Conservation (phyloP, 345 rosid species). For the Sapria himalayana region DNA sequence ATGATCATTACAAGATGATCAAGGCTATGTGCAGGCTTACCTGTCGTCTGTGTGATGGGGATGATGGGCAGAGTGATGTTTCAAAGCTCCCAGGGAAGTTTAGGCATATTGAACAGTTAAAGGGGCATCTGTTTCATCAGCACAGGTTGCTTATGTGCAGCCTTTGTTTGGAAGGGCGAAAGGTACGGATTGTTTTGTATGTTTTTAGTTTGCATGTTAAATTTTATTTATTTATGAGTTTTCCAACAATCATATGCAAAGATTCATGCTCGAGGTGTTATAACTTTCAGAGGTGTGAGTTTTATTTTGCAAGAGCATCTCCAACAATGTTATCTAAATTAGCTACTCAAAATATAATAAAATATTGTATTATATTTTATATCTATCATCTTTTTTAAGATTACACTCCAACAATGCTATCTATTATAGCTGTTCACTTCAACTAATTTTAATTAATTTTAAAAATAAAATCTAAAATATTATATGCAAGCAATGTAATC, state of each 20-base stretch:
- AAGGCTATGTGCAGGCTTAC: slow-evolving; percentile 97
- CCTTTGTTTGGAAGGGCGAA: slow-evolving; percentile 84
- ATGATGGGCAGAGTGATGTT: slow-evolving; percentile 44
- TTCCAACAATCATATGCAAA: background rate
- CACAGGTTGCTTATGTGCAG: slow-evolving; percentile 73
- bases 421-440: no score
- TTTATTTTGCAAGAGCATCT: no score
- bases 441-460: no score
- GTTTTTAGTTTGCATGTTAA: background rate
- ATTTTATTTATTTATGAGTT: background rate
- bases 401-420: no score
- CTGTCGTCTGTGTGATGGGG: slow-evolving; percentile 60
- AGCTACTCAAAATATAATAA: no score
- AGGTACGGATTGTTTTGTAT: slow-evolving; percentile 22
- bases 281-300: no score
- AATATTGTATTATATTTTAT: no score
- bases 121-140: slow-evolving; percentile 74
- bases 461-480: no score
- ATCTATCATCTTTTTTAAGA: no score
- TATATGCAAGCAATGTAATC: no score
- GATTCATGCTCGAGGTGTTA: no score
- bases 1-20: slow-evolving; percentile 84
- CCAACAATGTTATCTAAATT: no score
- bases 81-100: slow-evolving; percentile 37
- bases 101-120: slow-evolving; percentile 73